phyloP scores from a whole-genome alignment of 495 filamentous ascomycete species.

The Neurospora sp. region DNA sequence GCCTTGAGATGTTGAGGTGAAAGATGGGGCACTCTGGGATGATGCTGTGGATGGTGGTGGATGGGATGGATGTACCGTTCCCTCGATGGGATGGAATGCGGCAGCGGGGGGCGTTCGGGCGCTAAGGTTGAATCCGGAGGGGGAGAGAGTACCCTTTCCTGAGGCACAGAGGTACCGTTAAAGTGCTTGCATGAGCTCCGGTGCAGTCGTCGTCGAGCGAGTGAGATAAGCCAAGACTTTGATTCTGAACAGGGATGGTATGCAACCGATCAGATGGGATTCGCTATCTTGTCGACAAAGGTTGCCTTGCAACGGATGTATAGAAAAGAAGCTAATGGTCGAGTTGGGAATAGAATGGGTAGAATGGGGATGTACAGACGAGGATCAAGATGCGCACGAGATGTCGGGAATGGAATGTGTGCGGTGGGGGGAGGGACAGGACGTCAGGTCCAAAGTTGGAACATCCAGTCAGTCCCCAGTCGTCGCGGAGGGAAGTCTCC shows the following conservation, averaged over 20 bases:
- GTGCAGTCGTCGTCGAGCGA: not conserved
- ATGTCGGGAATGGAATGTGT: not conserved
- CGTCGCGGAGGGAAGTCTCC: not conserved
- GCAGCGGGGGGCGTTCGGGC: not conserved
- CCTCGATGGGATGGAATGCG: not conserved
- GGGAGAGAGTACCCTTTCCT: not conserved
- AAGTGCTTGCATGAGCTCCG: not conserved
- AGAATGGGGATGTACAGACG: not conserved
- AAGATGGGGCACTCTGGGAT: not conserved
- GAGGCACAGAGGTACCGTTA: not conserved
- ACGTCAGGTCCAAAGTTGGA: not conserved
- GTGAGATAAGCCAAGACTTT: not conserved
- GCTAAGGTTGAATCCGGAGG: not conserved
- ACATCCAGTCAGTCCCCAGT: not conserved
- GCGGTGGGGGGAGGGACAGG: not conserved
- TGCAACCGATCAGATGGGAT: not conserved
- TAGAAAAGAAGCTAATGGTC: not conserved
- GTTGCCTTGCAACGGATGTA: not conserved
- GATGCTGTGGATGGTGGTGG: not conserved
- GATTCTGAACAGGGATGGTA: not conserved
- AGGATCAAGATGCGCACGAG: not conserved
- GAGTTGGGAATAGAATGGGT: not conserved
- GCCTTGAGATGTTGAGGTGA: not conserved
- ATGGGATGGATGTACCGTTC: not conserved
- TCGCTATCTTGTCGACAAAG: not conserved